Evolutionary conservation across 2,329 filamentous ascomycete species (phyloP), one percentile per base, ranked within the genome.

Genomic region (Stagonosporopsis chrysanthemi): DNA sequence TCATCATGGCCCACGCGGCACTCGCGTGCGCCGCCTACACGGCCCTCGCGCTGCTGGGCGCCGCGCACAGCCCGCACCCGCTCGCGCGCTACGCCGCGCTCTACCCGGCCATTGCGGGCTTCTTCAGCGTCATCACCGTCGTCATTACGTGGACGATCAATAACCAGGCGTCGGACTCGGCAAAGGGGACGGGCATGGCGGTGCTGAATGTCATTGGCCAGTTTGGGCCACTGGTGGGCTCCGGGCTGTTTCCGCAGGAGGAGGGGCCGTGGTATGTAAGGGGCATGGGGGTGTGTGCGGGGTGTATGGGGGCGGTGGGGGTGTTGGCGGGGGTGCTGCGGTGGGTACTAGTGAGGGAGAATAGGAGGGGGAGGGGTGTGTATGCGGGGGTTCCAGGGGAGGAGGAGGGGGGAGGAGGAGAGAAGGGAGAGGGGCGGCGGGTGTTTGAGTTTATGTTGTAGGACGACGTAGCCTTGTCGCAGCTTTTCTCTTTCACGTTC

Each of bases 121-220:
- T 96, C 86, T 96, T 96, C 80, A 88, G 85, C 58, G 89, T 91
- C 19, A 90, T 96, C 55, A 92, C 91, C 0, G 83, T 96, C 29
- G 89, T 93, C 64, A 90, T 97, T 54, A 89, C 91, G 1, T 97
- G 92, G 92, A 91, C 86, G 33, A 85, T 97, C 70, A 96, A 96
- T 72, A 97, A 96, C 75, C 90, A 95, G 71, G 79, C 84, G 50
- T 86, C 82, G 12, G 86, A 88, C 60, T 85, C 84, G 48, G 85
- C 86, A 6, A 89, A 90, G 64, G 91, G 91, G 0, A 86, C 86
- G 1, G 91, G 89, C 1, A 90, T 96, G 68, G 91, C 90, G 1
- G 81, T 97, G 29, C 75, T 97, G 70, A 93, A 97, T 75, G 69
- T 92, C 33, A 83, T 97, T 14, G 93, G 91, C 1, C 91, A 96